phyloP scores from a whole-genome alignment of 106 monocot species.

The Gastrodia elata region DNA sequence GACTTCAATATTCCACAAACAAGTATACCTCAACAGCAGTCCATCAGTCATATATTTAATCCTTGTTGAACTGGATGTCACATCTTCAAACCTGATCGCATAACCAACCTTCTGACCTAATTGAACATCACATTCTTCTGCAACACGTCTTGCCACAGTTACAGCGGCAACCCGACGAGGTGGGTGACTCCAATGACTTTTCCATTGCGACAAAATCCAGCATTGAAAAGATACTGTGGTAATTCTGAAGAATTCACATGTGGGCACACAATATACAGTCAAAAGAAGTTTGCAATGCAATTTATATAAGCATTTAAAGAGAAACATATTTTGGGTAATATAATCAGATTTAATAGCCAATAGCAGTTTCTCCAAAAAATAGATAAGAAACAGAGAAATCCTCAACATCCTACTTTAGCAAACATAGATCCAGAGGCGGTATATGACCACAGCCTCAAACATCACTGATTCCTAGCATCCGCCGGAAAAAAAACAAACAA shows the following conservation, averaged over 20 bases:
- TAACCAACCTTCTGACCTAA: slow-evolving; percentile 90
- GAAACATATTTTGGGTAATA: background rate
- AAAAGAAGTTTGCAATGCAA: background rate
- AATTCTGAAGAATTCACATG: slow-evolving; percentile 42
- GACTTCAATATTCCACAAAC: background rate
- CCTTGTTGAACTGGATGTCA: slow-evolving; percentile 58
- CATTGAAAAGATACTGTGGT: slow-evolving; percentile 82
- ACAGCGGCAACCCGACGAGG: slow-evolving; percentile 92
- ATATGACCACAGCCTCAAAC: no score
- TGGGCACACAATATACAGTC: background rate
- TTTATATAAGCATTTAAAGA: background rate
- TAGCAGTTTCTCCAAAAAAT: background rate
- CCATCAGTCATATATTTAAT: slow-evolving; percentile 99
- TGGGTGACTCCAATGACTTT: slow-evolving; percentile 92
- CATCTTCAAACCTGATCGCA: slow-evolving; percentile 93
- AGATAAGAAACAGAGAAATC: no score
- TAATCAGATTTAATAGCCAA: background rate
- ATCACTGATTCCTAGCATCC: no score
- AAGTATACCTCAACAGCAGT: slow-evolving; percentile 73
- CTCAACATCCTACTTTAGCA: no score
- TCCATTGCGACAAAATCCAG: slow-evolving; percentile 61
- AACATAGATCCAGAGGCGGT: no score
- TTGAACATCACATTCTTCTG: slow-evolving; percentile 85
- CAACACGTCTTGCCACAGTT: slow-evolving; percentile 93
- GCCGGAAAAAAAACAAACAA: no score